Evolutionary conservation across 1,284 basidiomycete genomes (phyloP).

Genomic region (Afroboletus lepidellus): DNA sequence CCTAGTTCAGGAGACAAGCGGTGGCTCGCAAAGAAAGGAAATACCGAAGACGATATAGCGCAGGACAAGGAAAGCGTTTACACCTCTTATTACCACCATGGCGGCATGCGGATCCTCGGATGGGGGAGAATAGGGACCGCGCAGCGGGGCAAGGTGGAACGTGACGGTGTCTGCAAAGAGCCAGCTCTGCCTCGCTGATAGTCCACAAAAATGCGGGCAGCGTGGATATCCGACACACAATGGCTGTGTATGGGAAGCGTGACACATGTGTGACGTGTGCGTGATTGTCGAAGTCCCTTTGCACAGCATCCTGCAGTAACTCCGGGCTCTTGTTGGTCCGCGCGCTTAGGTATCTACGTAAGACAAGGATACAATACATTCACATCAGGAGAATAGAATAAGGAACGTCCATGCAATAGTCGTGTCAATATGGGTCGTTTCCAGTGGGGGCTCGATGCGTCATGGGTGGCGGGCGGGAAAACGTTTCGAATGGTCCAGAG

Average conservation of each 20-base stretch:
- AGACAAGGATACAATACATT: conserved; percentile 19
- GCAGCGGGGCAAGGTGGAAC: conserved; percentile 25
- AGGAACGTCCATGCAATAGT: conserved; percentile 21
- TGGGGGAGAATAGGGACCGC: conserved; percentile 27
- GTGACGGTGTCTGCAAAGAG: conserved; percentile 24
- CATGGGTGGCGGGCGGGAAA: conserved; percentile 37
- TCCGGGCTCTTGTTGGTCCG: neutral
- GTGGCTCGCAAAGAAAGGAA: neutral
- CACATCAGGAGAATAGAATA: conserved; percentile 21
- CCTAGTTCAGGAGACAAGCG: conserved; percentile 10
- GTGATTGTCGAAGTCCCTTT: neutral
- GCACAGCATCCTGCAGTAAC: neutral
- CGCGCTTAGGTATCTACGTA: neutral
- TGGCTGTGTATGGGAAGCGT: conserved; percentile 20
- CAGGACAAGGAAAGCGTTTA: conserved; percentile 35
- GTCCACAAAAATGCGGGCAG: conserved; percentile 5
- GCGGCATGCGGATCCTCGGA: conserved; percentile 27
- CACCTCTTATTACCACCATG: conserved; percentile 26
- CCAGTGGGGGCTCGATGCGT: conserved; percentile 4
- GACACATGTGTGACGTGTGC: too few relatives aligned
- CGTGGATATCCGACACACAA: conserved; percentile 5
- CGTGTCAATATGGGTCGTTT: conserved; percentile 24
- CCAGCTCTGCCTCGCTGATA: conserved; percentile 28
- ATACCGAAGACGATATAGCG: conserved; percentile 55
- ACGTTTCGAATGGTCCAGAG: conserved; percentile 30